Evolutionary conservation across 169 alveolate genomes (phyloP).

Genomic region (Eimeria sp.): DNA sequence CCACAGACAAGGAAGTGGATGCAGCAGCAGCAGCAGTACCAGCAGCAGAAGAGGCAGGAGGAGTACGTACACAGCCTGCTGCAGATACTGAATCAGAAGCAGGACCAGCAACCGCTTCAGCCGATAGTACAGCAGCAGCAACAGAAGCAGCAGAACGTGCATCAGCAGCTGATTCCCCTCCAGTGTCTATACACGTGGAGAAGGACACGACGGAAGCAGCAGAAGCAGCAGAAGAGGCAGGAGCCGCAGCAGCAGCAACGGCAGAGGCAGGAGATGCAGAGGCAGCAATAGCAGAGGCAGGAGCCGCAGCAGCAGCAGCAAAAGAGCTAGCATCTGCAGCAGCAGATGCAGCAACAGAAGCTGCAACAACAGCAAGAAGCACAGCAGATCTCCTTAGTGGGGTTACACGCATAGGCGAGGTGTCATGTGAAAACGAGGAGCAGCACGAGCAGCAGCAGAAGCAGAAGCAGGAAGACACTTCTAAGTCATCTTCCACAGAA

Average conservation of each 20-base stretch:
- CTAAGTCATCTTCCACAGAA: neutral
- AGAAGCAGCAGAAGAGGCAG: too few relatives aligned
- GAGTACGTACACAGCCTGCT: too few relatives aligned
- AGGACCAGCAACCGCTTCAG: too few relatives aligned
- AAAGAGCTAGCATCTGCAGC: too few relatives aligned
- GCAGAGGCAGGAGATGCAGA: too few relatives aligned
- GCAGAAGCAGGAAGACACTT: neutral
- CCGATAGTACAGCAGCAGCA: too few relatives aligned
- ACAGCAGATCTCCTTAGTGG: neutral
- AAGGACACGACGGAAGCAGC: neutral
- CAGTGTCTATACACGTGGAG: neutral
- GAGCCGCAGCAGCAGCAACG: too few relatives aligned
- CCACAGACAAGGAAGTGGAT: neutral
- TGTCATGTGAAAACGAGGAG: slow-evolving; percentile 4
- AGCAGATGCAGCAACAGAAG: too few relatives aligned
- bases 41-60: neutral
- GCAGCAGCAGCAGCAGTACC: slow-evolving; percentile 50
- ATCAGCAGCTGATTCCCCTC: slow-evolving; percentile 19
- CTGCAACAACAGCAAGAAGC: neutral
- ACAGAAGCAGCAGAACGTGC: neutral
- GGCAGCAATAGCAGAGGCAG: too few relatives aligned
- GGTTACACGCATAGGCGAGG: slow-evolving; percentile 31
- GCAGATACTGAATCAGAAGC: too few relatives aligned
- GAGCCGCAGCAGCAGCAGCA: too few relatives aligned
- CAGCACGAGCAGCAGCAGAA: slow-evolving; percentile 49